These are phyloP conservation scores for Didymella exigua DNA, from an alignment of 2,329 filamentous ascomycete genomes.

Conservation along the genomic window DNA sequence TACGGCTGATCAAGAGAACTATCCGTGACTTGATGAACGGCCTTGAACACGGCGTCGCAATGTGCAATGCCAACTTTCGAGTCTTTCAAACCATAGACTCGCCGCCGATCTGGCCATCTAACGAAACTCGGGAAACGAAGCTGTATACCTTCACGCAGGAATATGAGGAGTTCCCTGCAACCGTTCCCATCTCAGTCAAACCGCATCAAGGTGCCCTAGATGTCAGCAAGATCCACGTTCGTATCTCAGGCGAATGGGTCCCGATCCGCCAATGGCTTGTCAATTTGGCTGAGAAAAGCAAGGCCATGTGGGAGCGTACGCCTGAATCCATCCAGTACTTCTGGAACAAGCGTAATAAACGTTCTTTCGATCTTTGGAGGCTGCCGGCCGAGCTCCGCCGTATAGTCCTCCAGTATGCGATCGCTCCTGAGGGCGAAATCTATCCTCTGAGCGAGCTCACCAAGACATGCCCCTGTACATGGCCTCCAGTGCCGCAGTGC, in stretches of 20 bases:
- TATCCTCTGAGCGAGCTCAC: too few relatives aligned
- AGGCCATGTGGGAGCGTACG: not conserved
- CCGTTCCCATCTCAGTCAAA: not conserved
- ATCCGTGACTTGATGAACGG: not conserved
- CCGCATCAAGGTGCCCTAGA: not conserved
- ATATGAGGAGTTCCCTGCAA: not conserved
- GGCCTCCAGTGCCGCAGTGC: too few relatives aligned
- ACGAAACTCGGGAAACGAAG: not conserved
- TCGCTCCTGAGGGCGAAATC: too few relatives aligned
- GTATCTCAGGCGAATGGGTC: not conserved
- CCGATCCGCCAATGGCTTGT: not conserved
- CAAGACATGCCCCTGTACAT: too few relatives aligned
- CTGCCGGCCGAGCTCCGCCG: too few relatives aligned
- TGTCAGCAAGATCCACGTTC: not conserved
- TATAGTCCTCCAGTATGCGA: too few relatives aligned
- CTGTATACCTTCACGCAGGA: not conserved
- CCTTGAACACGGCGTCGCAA: not conserved
- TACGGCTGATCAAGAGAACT: not conserved
- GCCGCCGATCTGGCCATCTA: not conserved
- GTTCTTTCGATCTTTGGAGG: too few relatives aligned
- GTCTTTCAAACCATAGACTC: not conserved
- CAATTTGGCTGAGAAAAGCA: not conserved
- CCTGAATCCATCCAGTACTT: not conserved
- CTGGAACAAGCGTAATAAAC: not conserved
- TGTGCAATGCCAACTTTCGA: not conserved